These are phyloP conservation scores for Dissophora globulifera DNA, from an alignment of 192 early-diverging fungal species.

Conservation along the genomic window DNA sequence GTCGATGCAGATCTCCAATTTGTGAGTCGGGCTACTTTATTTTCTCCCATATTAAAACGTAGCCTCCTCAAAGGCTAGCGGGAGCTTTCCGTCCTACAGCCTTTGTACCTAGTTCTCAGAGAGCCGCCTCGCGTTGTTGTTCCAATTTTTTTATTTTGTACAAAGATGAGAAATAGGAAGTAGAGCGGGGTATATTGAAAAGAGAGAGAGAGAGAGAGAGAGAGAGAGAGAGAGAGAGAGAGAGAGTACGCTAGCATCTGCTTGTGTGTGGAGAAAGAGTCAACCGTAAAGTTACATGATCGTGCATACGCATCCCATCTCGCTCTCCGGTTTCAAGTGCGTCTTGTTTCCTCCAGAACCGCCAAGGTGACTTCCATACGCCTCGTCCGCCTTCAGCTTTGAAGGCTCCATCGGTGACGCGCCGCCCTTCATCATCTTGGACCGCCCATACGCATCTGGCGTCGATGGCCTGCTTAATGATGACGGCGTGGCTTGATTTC, in stretches of 20 bases:
- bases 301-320: conserved; percentile 31
- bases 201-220: conserved; percentile 5
- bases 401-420: conserved; percentile 20
- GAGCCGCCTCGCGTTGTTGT: no score
- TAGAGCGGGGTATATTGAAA: no score
- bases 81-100: no score
- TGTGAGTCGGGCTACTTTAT: no score
- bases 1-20: no score
- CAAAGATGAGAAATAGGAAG: background rate
- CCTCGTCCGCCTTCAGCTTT: conserved; percentile 22
- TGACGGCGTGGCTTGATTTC: background rate
- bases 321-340: conserved; percentile 31
- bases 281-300: conserved; percentile 32
- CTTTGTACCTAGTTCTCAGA: no score
- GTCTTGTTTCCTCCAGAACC: background rate
- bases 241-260: background rate
- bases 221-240: conserved; percentile 7
- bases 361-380: conserved; percentile 9
- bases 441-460: background rate
- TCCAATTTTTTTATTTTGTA: background rate
- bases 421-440: conserved; percentile 2
- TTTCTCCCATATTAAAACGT: no score
- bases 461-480: conserved; percentile 5
- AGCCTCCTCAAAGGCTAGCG: no score
- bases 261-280: conserved; percentile 5